Evolutionary conservation across 225 moss, liverwort and hornwort species (phyloP), one percentile per base, ranked within the genome.

Genomic region (Sphagnum tenellum): DNA sequence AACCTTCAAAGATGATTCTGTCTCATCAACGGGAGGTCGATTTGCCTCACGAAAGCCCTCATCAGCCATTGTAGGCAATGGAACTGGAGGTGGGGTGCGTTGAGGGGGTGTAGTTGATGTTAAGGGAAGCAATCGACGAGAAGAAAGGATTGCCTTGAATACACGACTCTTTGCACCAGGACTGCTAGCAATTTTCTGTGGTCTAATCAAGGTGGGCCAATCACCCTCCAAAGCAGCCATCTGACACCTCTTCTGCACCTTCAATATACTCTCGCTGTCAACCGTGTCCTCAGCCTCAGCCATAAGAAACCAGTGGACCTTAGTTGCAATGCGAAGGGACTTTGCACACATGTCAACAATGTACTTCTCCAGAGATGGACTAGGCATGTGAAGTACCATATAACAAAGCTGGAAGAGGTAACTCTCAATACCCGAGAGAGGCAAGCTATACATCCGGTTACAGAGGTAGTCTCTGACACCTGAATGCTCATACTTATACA

Each of bases 291-390:
- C 98, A 61, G 87, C 85, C 73, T 98, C 98, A 3, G 98, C 98
- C 68, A 90, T 60, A 58, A 98, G 89, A 78, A 93, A 98, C 98
- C 98, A 98, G 52, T 98, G 90, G 67, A 93, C 90, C 68, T 98
- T 98, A 67, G 90, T 98, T 53, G 98, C 93, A 79, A 98, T 98
- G 66, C 98, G 93, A 66, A 98, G 98, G 8, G 98, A 98, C 68
- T 90, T 98, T 13, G 90, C 86, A 75, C 98, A 98, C 98, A 98
- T 90, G 81, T 98, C 98, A 44, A 98, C 76, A 64, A 98, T 89
- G 56, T 90, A 98, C 57, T 90, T 90, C 69, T 93, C 93, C 5
- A 98, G 89, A 12, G 98, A 83, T 55, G 93, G 89, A 72, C 98
- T 90, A 55, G 98, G 98, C 90, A 90, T 98, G 74, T 93, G 98